These are phyloP conservation scores for Carex pumila DNA, from an alignment of 176 grass and related monocot species.

Conservation along the genomic window DNA sequence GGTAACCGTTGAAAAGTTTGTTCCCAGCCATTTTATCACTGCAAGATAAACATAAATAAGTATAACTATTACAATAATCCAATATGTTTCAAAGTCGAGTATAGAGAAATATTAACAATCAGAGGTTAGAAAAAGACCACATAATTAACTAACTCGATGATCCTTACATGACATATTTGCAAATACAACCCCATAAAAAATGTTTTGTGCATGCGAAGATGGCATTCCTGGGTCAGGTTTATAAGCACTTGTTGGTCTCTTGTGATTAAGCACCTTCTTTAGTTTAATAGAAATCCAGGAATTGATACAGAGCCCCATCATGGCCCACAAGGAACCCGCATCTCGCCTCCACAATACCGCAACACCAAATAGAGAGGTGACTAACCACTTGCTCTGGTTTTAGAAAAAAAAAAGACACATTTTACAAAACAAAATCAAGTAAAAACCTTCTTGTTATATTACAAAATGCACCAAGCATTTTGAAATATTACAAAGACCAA, in stretches of 20 bases:
- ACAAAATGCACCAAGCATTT: background rate
- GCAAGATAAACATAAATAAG: background rate
- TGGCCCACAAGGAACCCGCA: background rate
- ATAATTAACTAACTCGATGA: background rate
- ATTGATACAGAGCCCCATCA: conserved; percentile 17
- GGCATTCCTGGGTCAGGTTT: conserved; percentile 6
- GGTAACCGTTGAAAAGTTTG: background rate
- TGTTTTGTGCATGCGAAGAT: conserved; percentile 4
- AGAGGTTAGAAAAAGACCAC: background rate
- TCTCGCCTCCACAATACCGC: conserved; percentile 5
- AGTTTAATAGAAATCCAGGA: conserved; percentile 13
- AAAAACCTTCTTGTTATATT: background rate
- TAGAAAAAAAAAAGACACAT: background rate
- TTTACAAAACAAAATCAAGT: background rate
- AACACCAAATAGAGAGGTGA: background rate
- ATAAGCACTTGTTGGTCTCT: background rate
- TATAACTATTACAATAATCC: background rate
- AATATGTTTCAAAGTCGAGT: background rate
- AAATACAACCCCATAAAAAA: conserved; percentile 1
- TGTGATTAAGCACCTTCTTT: conserved; percentile 5
- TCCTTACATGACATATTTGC: conserved; percentile 5
- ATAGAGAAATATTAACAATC: background rate
- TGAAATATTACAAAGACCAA: background rate
- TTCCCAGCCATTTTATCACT: conserved; percentile 2
- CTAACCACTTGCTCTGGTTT: conserved; percentile 15